phyloP scores from a whole-genome alignment of 192 early-diverging fungal genomes.

The Coemansia interrupta region DNA sequence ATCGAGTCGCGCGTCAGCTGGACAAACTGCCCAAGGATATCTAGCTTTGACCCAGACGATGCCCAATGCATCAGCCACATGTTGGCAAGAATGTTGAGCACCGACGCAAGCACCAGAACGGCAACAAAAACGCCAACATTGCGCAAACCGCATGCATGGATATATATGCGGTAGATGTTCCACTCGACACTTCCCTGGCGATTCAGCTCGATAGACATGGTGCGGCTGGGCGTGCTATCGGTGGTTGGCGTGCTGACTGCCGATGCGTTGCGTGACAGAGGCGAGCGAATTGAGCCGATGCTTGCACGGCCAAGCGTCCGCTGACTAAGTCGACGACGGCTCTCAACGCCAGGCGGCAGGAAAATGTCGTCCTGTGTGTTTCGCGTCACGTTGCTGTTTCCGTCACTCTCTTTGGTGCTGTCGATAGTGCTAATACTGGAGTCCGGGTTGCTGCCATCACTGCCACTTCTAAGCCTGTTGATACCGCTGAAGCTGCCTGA shows the following conservation, averaged over 20 bases:
- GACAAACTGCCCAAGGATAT: slow-evolving; percentile 5
- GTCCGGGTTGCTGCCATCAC: slow-evolving; percentile 13
- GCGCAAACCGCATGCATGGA: slow-evolving; percentile 66
- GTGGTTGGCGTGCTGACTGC: too few relatives aligned
- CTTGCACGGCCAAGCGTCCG: slow-evolving; percentile 55
- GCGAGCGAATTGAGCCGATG: slow-evolving; percentile 16
- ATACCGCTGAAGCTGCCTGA: too few relatives aligned
- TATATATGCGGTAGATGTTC: slow-evolving; percentile 79
- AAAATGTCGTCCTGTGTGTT: slow-evolving; percentile 24
- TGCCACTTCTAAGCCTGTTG: too few relatives aligned
- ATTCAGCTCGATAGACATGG: slow-evolving; percentile 75
- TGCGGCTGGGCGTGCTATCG: slow-evolving; percentile 3
- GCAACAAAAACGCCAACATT: slow-evolving; percentile 59
- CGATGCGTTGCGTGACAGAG: too few relatives aligned
- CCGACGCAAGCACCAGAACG: slow-evolving; percentile 58
- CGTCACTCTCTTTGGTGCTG: slow-evolving; percentile 23
- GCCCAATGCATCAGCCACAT: slow-evolving; percentile 77
- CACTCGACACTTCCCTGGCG: slow-evolving; percentile 78
- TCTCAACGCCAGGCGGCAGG: slow-evolving; percentile 18
- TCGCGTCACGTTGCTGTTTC: background rate
- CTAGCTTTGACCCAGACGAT: slow-evolving; percentile 52
- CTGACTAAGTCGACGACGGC: slow-evolving; percentile 31
- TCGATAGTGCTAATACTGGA: slow-evolving; percentile 16
- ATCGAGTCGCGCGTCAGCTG: slow-evolving; percentile 43
- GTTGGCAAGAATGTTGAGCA: slow-evolving; percentile 58